phyloP scores from a whole-genome alignment of 2,329 filamentous ascomycete genomes.

The Mollisiaceae sp. region DNA sequence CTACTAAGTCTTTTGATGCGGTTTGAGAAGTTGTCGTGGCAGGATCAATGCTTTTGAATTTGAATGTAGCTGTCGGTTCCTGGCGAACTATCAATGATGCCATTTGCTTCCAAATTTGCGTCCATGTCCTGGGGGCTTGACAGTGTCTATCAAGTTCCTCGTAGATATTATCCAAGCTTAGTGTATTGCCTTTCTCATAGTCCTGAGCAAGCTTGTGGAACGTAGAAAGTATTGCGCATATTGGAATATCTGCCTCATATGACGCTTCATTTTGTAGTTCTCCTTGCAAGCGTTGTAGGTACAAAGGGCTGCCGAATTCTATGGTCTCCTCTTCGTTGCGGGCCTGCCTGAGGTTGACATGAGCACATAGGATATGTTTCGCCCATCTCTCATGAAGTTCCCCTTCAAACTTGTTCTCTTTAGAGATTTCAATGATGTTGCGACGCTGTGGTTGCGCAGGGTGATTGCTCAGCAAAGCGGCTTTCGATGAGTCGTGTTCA shows the following conservation, averaged over 20 bases:
- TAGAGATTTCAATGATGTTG: neutral
- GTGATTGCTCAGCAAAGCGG: neutral
- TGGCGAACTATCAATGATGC: too few species aligned
- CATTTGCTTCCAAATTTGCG: too few species aligned
- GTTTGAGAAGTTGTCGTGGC: too few species aligned
- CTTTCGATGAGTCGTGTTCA: neutral
- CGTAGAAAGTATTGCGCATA: constrained; percentile 13
- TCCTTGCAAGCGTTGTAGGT: neutral
- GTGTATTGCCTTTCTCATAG: neutral
- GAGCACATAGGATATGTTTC: constrained; percentile 21
- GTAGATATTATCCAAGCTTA: constrained; percentile 5
- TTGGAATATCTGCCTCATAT: constrained; percentile 13
- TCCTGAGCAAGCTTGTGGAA: constrained; percentile 12
- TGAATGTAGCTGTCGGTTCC: too few species aligned
- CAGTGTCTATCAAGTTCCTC: constrained; percentile 2
- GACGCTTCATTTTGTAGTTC: constrained; percentile 5
- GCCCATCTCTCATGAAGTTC: constrained; percentile 20
- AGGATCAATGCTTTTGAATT: too few species aligned
- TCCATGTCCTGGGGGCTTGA: neutral
- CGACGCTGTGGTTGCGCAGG: too few species aligned
- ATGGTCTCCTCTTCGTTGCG: constrained; percentile 12
- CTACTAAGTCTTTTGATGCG: too few species aligned
- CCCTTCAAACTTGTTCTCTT: constrained; percentile 14
- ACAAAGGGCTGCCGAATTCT: neutral
- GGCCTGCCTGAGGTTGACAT: constrained; percentile 19